Evolutionary conservation across 2,329 filamentous ascomycete genomes (phyloP).

Genomic region (Nigrospora osmanthi): DNA sequence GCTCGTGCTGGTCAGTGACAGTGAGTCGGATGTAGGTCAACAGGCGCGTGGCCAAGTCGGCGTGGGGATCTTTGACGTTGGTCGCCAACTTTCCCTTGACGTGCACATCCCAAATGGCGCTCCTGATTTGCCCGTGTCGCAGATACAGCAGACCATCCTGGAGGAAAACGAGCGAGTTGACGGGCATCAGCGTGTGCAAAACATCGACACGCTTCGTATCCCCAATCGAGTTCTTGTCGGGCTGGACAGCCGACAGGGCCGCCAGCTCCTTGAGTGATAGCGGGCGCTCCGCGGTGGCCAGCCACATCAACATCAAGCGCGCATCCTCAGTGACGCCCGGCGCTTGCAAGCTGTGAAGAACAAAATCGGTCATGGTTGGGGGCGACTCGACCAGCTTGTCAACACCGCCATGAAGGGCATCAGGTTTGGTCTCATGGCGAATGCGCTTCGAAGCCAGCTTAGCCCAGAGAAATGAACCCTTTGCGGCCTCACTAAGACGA

Average conservation of each 20-base stretch:
- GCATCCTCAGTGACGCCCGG: conserved; percentile 18
- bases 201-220: conserved; percentile 16
- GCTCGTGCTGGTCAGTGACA: conserved; percentile 20
- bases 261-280: conserved; percentile 22
- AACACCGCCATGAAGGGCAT: conserved; percentile 18
- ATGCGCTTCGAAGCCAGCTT: conserved; percentile 24
- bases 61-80: conserved; percentile 22
- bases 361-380: conserved; percentile 21
- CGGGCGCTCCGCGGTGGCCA: conserved; percentile 26
- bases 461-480: conserved; percentile 29
- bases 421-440: conserved; percentile 15
- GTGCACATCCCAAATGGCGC: conserved; percentile 20
- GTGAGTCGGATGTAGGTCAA: conserved; percentile 23
- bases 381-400: conserved; percentile 17
- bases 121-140: conserved; percentile 24
- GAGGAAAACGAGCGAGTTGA: conserved; percentile 22
- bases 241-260: conserved; percentile 18
- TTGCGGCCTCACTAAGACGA: conserved; percentile 22
- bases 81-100: conserved; percentile 21
- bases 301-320: conserved; percentile 25
- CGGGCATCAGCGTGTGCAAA: conserved; percentile 16
- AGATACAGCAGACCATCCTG: conserved; percentile 25
- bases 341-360: conserved; percentile 15
- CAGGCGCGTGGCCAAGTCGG: conserved; percentile 22
- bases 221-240: conserved; percentile 19